A percentile compares a stretch with the other conserved stretches of the same genome.
phyloP scores from a whole-genome alignment of 1,139 yeast species.

The Debaryomycetaceae sp. region DNA sequence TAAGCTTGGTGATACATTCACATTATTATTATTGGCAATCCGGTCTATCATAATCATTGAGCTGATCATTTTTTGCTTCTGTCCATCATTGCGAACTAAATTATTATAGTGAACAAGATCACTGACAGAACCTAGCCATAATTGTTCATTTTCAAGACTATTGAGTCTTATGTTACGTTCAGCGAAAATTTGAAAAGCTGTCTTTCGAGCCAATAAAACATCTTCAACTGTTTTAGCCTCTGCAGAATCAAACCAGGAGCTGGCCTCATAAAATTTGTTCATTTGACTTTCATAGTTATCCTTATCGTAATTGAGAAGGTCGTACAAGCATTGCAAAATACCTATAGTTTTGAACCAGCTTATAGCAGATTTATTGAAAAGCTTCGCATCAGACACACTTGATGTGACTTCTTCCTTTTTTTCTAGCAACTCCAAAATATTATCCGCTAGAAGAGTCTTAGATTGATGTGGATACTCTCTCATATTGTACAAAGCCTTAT shows the following conservation, averaged over 20 bases:
- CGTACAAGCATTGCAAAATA: conserved; percentile 23
- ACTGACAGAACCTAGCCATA: conserved; percentile 26
- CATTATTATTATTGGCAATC: conserved; percentile 21
- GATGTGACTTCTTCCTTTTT: conserved; percentile 9
- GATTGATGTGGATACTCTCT: conserved; percentile 25
- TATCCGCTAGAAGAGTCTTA: conserved; percentile 12
- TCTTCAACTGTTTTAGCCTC: conserved; percentile 38
- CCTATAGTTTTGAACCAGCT: conserved; percentile 39
- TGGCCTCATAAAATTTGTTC: conserved; percentile 9
- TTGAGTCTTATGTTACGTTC: conserved; percentile 3
- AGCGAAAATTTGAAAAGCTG: conserved; percentile 26
- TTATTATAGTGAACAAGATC: conserved; percentile 43
- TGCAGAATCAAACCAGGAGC: conserved; percentile 37
- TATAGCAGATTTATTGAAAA: conserved; percentile 7
- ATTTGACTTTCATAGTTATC: conserved; percentile 4
- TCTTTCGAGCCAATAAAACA: conserved; percentile 38
- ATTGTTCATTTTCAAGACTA: conserved; percentile 5
- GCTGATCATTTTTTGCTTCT: conserved; percentile 48
- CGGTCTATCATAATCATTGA: conserved; percentile 46
- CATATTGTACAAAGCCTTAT: conserved; percentile 42
- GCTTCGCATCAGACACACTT: not conserved
- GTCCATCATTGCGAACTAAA: conserved; percentile 29
- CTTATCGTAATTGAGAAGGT: conserved; percentile 9
- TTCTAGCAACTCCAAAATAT: conserved; percentile 16
- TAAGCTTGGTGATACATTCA: conserved; percentile 3